Evolutionary conservation across 176 grass and related monocot genomes (phyloP).

Genomic region (Otatea glauca): DNA sequence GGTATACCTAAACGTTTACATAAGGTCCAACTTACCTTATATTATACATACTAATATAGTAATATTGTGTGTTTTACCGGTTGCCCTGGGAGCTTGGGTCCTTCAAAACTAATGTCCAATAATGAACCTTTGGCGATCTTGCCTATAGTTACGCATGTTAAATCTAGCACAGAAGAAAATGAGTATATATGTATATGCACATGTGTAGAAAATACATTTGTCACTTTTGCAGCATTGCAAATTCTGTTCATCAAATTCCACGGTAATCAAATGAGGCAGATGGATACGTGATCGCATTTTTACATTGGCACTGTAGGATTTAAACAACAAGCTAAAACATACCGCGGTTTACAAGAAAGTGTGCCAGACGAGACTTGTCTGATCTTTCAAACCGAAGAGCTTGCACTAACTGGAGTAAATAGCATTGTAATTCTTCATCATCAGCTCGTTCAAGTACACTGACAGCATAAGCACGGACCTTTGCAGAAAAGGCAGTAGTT

Average conservation of each 20-base stretch:
- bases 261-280: slow-evolving; percentile 7
- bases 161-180: neutral
- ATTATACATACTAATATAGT: slow-evolving; percentile 19
- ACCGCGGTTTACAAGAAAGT: slow-evolving; percentile 96
- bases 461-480: slow-evolving; percentile 97
- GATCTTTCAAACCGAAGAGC: slow-evolving; percentile 98
- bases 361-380: slow-evolving; percentile 84
- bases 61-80: slow-evolving; percentile 1
- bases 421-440: slow-evolving; percentile 96
- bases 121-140: neutral
- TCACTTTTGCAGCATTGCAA: neutral
- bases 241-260: neutral
- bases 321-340: slow-evolving; percentile 34
- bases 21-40: neutral
- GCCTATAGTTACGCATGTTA: neutral
- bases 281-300: slow-evolving; percentile 21
- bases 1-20: neutral
- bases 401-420: slow-evolving; percentile 97
- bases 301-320: neutral
- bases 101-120: neutral
- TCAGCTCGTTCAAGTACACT: slow-evolving; percentile 89
- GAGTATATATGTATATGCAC: neutral
- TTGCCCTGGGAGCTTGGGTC: neutral
- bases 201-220: neutral
- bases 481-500: slow-evolving; percentile 33